Evolutionary conservation across 2,329 filamentous ascomycete species (phyloP).

Genomic region (Aspergillus glaucus): DNA sequence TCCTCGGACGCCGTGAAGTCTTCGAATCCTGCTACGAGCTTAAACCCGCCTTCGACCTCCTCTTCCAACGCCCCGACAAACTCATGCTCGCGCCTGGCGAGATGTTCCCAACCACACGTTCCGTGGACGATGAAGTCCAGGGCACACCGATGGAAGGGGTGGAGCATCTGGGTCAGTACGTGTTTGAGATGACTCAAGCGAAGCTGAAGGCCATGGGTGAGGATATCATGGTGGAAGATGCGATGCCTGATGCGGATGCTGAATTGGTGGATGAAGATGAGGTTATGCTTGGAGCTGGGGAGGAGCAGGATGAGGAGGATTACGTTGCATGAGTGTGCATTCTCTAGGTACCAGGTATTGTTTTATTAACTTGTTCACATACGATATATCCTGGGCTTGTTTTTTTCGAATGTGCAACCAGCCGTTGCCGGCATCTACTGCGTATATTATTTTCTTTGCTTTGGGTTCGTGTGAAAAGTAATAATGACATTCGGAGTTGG

Average conservation of each 20-base stretch:
- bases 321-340: constrained; percentile 25
- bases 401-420: no score
- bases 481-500: no score
- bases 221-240: constrained; percentile 31
- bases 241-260: constrained; percentile 20
- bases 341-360: background rate
- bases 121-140: constrained; percentile 42
- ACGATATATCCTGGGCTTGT: no score
- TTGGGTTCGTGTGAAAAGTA: no score
- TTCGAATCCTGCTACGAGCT: constrained; percentile 89
- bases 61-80: constrained; percentile 73
- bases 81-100: constrained; percentile 77
- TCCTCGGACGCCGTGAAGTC: constrained; percentile 78
- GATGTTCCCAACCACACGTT: constrained; percentile 66
- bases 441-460: no score
- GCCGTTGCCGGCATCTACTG: no score
- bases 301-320: constrained; percentile 30
- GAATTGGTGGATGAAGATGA: constrained; percentile 28
- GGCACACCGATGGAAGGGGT: constrained; percentile 77
- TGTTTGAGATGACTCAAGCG: constrained; percentile 87
- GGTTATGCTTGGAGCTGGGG: constrained; percentile 28
- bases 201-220: constrained; percentile 55
- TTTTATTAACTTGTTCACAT: background rate
- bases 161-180: constrained; percentile 92
- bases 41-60: constrained; percentile 72